Conservation (phyloP, 2,329 filamentous ascomycete genomes). For the Hypoxylon sp. region DNA sequence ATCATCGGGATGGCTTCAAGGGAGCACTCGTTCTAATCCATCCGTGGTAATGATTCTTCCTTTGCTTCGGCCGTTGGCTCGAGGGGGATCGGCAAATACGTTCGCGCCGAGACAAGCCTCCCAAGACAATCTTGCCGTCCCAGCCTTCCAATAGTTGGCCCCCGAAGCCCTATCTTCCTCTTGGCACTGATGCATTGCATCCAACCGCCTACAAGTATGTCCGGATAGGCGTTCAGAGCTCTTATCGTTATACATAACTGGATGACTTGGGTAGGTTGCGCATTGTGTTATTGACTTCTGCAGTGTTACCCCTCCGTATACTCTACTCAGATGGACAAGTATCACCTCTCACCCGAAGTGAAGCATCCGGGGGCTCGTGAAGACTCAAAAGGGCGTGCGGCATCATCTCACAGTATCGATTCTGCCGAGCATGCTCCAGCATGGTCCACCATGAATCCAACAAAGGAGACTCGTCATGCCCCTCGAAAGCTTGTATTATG, state of each 20-base stretch:
- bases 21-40: slow-evolving; percentile 6
- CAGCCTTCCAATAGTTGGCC: slow-evolving; percentile 17
- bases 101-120: slow-evolving; percentile 16
- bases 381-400: slow-evolving; percentile 32
- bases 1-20: slow-evolving; percentile 11
- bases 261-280: not conserved
- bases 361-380: slow-evolving; percentile 18
- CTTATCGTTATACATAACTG: slow-evolving; percentile 31
- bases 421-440: slow-evolving; percentile 20
- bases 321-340: slow-evolving; percentile 41
- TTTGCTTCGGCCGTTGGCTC: slow-evolving; percentile 4
- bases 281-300: slow-evolving; percentile 10
- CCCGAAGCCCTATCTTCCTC: too few relatives aligned
- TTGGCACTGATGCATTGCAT: slow-evolving; percentile 13
- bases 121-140: slow-evolving; percentile 9
- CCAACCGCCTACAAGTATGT: not conserved
- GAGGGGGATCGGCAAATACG: slow-evolving; percentile 19
- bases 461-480: slow-evolving; percentile 35
- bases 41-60: not conserved
- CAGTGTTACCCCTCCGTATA: slow-evolving; percentile 9
- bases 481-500: slow-evolving; percentile 70
- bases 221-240: not conserved
- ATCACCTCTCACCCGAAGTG: slow-evolving; percentile 44
- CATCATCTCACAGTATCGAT: slow-evolving; percentile 33
- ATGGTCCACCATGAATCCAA: slow-evolving; percentile 41